Percentiles rank a stretch among this genome's conserved stretches.
Evolutionary conservation across 2,329 filamentous ascomycete species (phyloP).

Genomic region (Pseudogymnoascus sp.): DNA sequence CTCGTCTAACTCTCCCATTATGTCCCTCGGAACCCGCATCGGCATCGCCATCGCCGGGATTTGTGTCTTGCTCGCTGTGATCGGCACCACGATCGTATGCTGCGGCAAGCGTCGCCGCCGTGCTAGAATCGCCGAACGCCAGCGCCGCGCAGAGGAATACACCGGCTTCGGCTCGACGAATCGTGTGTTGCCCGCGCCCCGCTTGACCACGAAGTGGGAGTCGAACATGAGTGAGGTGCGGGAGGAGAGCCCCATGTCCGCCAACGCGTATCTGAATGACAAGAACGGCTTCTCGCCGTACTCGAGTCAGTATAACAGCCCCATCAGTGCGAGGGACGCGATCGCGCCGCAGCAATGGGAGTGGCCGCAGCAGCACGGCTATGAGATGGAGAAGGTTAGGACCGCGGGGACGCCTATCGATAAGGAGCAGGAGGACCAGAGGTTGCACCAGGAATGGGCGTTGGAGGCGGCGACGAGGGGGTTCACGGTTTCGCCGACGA

Average conservation of each 20-base stretch:
- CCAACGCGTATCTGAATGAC: conserved; percentile 28
- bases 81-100: conserved; percentile 47
- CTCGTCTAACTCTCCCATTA: conserved; percentile 28
- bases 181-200: conserved; percentile 20
- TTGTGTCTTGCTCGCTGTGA: conserved; percentile 37
- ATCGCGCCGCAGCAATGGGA: conserved; percentile 13
- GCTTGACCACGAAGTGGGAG: conserved; percentile 4
- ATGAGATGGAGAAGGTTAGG: conserved; percentile 9
- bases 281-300: conserved; percentile 51
- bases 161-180: conserved; percentile 30
- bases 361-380: conserved; percentile 14
- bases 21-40: conserved; percentile 48
- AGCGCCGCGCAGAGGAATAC: conserved; percentile 10
- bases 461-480: conserved; percentile 7
- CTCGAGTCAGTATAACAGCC: conserved; percentile 51
- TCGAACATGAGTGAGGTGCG: conserved; percentile 7
- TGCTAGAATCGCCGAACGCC: conserved; percentile 39
- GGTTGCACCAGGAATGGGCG: conserved; percentile 1
- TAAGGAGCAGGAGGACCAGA: conserved; percentile 7
- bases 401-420: not conserved
- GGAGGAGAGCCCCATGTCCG: conserved; percentile 23
- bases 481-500: conserved; percentile 7
- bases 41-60: conserved; percentile 49
- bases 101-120: conserved; percentile 48
- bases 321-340: conserved; percentile 29